Evolutionary conservation across 169 alveolate genomes (phyloP), one percentile per base, ranked within the genome.

Genomic region (Plasmodium vinckei): DNA sequence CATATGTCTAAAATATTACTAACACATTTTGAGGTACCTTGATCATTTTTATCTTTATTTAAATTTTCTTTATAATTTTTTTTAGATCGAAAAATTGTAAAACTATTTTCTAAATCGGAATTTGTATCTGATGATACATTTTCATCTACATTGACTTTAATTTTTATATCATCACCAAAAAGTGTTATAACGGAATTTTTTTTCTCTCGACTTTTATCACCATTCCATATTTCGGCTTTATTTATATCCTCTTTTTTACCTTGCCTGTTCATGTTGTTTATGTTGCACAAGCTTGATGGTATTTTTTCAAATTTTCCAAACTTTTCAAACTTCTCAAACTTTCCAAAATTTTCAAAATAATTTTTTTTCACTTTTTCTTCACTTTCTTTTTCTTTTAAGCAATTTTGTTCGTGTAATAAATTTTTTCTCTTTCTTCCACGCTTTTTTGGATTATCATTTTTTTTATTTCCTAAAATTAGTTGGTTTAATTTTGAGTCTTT

Each of bases 121-220:
- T 56, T 42, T 23, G 44, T 56, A 44, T 27, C 72, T 15, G 60
- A 49, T 17, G 21, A 42, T 15, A 19, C 23, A 42, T 63, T 68
- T 21, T 56, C 72, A 49, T 75, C 56, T 23, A 75, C 70, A 61
- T 75, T 75, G 5, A 75, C 88, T 19, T 67, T 75, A 1, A 75
- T 75, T 63, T 75, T 47, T 21, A 75, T 63, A 27, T 75, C 68
- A 25, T 75, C 33, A 1, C 88, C 88, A 67, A 47, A 75, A 51
- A 61, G 56, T 47, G 63, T 49, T 10, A 63, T 75, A 15, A 75
- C 33, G 19, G 88, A 75, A 9, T 63, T 27, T 64, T 75, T 75
- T 54, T 75, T 61, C 46, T 67, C 12, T 42, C 63, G 63, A n/a
- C 3, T n/a, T 42, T 10, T 42, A 42, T 49, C 39, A 21, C 39